Base-by-base conservation (phyloP, 2,329 filamentous ascomycete genomes). In the Thelonectria olida region DNA sequence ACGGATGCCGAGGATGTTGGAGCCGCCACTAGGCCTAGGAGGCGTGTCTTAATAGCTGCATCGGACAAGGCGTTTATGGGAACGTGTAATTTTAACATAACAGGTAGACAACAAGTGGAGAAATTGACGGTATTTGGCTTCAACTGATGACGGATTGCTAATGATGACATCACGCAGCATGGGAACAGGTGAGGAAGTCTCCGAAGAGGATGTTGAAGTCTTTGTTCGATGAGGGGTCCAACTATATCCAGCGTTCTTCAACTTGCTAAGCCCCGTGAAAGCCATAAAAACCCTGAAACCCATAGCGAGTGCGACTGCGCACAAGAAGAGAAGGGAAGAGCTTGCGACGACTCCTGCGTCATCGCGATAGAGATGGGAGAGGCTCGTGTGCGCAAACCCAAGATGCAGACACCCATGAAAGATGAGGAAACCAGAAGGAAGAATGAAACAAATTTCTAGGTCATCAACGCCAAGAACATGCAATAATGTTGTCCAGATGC, bases 21-120 rank as follows among this genome's bases (percentile, higher is more conserved):
- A 58, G 58, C 62, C 62, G 52, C 56, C 55, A 34, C 47, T 48
- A 42, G 58, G 65, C 65, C 69, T 69, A 69, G 54, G 66, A 65
- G 59, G 62, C 54, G 70, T 73, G 70, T 71, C 63, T 72, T 73
- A 69, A 70, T 71, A 74, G 69, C 68, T 74, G 75, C 74, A 78
- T 78, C 63, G 69, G 75, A 73, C 72, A 75, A 68, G 76, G 77
- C 75, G 77, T 78, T 78, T 63, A 62, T 63, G 72, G 15, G 72
- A 72, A 70, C 65, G 64, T 79, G 74, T 78, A 77, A 65, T 74
- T 74, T 72, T 72, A 69, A 67, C 66, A 64, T 62, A 56, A 69
- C 67, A 72, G 66, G 68, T 74, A 71, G 72, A 74, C 58, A 63
- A 61, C 57, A 57, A 65, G 60, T 28, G 63, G 64, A 64, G 60